Evolutionary conservation across 2,329 filamentous ascomycete genomes (phyloP).

Genomic region (Epichloe typhina): DNA sequence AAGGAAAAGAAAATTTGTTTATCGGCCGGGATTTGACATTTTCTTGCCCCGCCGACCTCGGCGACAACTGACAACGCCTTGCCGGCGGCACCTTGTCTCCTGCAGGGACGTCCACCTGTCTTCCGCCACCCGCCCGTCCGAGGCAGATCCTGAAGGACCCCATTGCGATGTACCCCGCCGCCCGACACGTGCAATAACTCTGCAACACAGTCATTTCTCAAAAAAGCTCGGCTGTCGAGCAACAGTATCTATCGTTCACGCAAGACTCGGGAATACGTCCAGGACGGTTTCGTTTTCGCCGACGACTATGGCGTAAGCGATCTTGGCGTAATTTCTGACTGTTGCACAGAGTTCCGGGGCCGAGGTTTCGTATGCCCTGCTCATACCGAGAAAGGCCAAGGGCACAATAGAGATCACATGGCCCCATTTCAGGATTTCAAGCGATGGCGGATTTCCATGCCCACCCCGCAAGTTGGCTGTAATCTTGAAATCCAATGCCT

Average conservation of each 20-base stretch:
- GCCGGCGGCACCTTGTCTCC: not conserved
- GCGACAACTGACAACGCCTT: not conserved
- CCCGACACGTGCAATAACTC: too few species aligned
- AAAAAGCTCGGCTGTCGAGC: too few species aligned
- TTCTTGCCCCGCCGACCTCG: not conserved
- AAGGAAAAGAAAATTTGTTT: not conserved
- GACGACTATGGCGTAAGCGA: constrained; percentile 13
- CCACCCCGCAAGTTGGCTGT: not conserved
- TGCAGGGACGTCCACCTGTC: not conserved
- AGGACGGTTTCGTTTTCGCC: constrained; percentile 12
- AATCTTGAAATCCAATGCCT: not conserved
- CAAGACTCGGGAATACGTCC: constrained; percentile 1
- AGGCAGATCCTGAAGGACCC: too few species aligned
- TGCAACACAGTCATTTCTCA: too few species aligned
- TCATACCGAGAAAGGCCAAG: not conserved
- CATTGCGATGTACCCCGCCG: too few species aligned
- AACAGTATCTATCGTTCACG: too few species aligned
- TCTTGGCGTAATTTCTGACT: constrained; percentile 9
- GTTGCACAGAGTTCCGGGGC: constrained; percentile 3
- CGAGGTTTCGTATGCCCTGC: not conserved
- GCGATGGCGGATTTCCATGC: not conserved
- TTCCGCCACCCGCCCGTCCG: too few species aligned
- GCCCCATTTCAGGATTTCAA: not conserved
- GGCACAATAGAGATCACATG: not conserved
- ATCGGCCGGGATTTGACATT: not conserved